Base-by-base conservation (phyloP, 176 grass and related monocot species). In the Saccharum spontaneum region DNA sequence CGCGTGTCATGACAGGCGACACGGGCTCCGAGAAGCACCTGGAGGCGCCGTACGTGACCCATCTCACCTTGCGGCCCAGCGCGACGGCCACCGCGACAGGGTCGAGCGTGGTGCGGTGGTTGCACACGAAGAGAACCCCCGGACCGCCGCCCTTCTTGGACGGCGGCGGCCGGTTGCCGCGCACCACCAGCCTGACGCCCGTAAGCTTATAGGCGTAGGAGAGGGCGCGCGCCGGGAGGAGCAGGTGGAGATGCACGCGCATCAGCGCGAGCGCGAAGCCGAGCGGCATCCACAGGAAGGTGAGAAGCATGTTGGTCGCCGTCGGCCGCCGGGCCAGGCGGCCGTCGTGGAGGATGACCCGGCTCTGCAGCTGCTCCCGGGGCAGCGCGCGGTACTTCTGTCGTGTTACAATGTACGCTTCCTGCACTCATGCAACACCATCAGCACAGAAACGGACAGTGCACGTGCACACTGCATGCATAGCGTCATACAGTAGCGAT, bases 91-190 rank as follows among this genome's bases (percentile, higher is more conserved):
- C 62, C 30, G 79, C 71, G 36, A 87, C 36, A 1, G 75, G 79
- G 60, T 97, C 94, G 26, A 94, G 88, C 38, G 83, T 33, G 38
- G 77, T 94, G 52, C 90, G 94, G 81, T 94, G 88, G 88, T 94
- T 97, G 86, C 94, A 97, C 44, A 94, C 92, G 45, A 94, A 87
- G 24, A 97, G 86, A 33, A 91, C 83, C 13, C 88, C 92, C 0
- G 74, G 69, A 7, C 18, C 8, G 54, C 57, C 7, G 8, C 88
- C 48, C 22, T 85, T 79, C 57, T 72, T 78, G n/a, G 83, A 16
- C 33, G 84, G 55, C 38, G 83, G 94, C 57, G 57, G 57, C 57
- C 22, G 90, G 24, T 28, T 36, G 24, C 92, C 92, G 61, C 83
- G 83, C 52, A 97, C 94, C 30, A 83, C 87, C 7, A 97, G 84